Evolutionary conservation across 345 rosid species (phyloP), one percentile per base, ranked within the genome.

Genomic region (Populus deltoides): DNA sequence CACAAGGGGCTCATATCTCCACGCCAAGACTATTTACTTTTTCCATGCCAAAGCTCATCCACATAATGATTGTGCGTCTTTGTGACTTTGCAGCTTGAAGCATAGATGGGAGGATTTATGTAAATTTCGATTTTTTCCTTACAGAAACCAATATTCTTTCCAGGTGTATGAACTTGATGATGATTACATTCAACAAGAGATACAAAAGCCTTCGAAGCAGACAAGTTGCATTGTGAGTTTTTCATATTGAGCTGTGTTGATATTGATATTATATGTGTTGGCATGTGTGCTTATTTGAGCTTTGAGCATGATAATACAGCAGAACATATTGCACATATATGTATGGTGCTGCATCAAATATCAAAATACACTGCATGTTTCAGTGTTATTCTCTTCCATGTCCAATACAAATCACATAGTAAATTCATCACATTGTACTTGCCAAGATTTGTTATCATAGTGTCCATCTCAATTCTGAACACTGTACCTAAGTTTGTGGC

Each of bases 91-190:
- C 85, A 96, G 99, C 71, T 80, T 79, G 83, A 86, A 81, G 85
- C 88, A 86, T 79, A 84, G 85, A 68, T 93, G 99, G 98, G 87
- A 77, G 71, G 97, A 96, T 81, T 83, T 96, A 72, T 91, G 97
- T 85, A 86, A 92, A 80, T 96, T 96, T 84, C 86, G 65, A 80
- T 79, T 85, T 78, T 93, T 93, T 84, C 99, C 98, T 45, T 70
- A 83, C 87, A 96, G 94, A 86, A 89, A 87, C 86, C 94, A 90
- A 79, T 86, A 87, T 18, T 85, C 89, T 18, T 79, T 96, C 73
- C 97, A 93, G 85, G 87, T 96, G 69, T 96, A 65, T 84, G 99
- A 96, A 84, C 94, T 96, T 66, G 86, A 80, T 74, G 95, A 93
- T 62, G 27, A 27, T 27, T 93, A 90, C 89, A 90, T 96, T 71